Evolutionary conservation across 805 yeast species (phyloP), one percentile per base, ranked within the genome.

Genomic region (Hemisphaericaspora nanyangensis): DNA sequence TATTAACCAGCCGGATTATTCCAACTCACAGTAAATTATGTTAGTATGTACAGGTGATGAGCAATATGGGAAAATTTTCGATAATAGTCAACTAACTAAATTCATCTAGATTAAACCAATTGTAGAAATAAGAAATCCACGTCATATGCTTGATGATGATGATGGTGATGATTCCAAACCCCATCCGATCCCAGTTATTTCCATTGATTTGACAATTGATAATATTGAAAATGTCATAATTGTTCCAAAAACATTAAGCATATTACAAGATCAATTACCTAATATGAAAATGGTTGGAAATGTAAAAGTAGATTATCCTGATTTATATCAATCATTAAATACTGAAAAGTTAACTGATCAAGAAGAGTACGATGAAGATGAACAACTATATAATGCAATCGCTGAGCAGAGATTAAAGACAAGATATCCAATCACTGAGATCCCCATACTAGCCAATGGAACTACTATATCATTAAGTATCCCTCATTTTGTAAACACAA

Each of bases 131-230:
- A 72, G 69, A 25, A 59, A 70, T n/a, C 73, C 77, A 15, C 72
- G 83, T 44, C 81, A 79, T 52, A 45, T 68, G 7, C 50, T 78
- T 19, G 75, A 71, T 33, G 77, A 74, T 33, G 72, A 63, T 7
- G 59, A 54, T 26, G 60, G 52, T 15, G 46, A 44, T 7, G 47
- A 42, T 11, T 47, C 48, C n/a, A 39, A 37, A 25, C 56, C 60
- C 2, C 34, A 43, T 38, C 42, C 61, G 47, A 41, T 61, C 8
- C 72, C 74, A 13, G 39, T 39, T 1, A 44, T 67, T 1, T 22
- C 46, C 1, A 46, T 68, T 7, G 46, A 50, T 15, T 47, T 46
- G 38, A 11, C 28, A 20, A 17, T 37, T 3, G 41, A 39, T 4
- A 31, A 51, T 5, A 39, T 37, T 12, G 56, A 55, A 19, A 50